A percentile compares a stretch with the other conserved stretches of the same genome.
Conservation (phyloP, 352 stramenopile species). For the Aphanomyces invadans region DNA sequence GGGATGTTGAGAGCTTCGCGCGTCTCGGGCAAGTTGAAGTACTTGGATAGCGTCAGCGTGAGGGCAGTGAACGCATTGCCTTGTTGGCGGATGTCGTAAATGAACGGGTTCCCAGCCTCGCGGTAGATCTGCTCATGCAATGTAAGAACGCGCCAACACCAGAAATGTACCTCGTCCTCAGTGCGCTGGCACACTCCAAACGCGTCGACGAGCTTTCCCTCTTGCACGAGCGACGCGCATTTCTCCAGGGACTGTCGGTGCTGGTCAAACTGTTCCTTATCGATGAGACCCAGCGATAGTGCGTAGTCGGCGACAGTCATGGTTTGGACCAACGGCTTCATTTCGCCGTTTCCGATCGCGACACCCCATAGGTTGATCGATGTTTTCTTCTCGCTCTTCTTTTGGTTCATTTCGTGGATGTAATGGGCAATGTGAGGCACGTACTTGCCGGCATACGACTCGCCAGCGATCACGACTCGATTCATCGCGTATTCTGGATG, state of each 20-base stretch:
- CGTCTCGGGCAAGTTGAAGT: slow-evolving; percentile 76
- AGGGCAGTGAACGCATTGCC: slow-evolving; percentile 51
- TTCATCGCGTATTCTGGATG: slow-evolving; percentile 75
- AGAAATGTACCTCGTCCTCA: slow-evolving; percentile 37
- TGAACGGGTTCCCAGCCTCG: slow-evolving; percentile 67
- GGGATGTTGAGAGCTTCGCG: slow-evolving; percentile 81
- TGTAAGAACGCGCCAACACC: neutral
- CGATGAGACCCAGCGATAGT: slow-evolving; percentile 68
- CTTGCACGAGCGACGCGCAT: slow-evolving; percentile 65
- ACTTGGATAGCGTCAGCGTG: slow-evolving; percentile 50
- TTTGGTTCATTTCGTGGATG: slow-evolving; percentile 85
- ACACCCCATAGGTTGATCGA: slow-evolving; percentile 78
- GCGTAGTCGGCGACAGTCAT: slow-evolving; percentile 72
- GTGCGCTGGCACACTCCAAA: slow-evolving; percentile 61
- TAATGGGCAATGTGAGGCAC: slow-evolving; percentile 91
- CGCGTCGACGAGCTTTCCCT: slow-evolving; percentile 63
- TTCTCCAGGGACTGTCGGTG: slow-evolving; percentile 64
- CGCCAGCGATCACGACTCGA: slow-evolving; percentile 66
- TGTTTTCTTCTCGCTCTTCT: slow-evolving; percentile 30
- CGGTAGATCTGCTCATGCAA: slow-evolving; percentile 47
- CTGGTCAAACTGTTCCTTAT: slow-evolving; percentile 73
- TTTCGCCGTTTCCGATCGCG: slow-evolving; percentile 85
- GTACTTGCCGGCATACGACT: slow-evolving; percentile 97
- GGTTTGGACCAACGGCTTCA: slow-evolving; percentile 79
- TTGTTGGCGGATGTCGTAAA: slow-evolving; percentile 73